phyloP scores from a whole-genome alignment of 176 grass and related monocot species.

The Bromus sterilis region DNA sequence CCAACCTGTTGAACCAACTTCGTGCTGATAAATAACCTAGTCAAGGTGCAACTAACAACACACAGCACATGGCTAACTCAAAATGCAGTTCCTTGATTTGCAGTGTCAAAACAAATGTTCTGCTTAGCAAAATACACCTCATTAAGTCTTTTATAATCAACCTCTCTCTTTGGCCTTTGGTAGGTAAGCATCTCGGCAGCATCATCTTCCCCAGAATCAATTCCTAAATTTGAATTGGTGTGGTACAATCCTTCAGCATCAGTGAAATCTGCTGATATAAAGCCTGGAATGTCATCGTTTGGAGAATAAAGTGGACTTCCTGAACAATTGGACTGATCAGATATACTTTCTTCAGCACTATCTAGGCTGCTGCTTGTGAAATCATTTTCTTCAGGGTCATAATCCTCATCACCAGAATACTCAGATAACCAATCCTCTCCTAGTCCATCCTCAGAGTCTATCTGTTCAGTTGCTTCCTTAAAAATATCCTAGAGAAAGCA shows the following conservation, averaged over 20 bases:
- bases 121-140: conserved; percentile 53
- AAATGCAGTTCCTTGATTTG: conserved; percentile 10
- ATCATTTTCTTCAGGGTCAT: conserved; percentile 71
- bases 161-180: conserved; percentile 57
- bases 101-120: background rate
- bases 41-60: background rate
- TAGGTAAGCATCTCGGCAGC: conserved; percentile 33
- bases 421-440: conserved; percentile 90
- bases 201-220: conserved; percentile 47
- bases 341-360: conserved; percentile 42
- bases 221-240: conserved; percentile 22
- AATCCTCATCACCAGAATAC: conserved; percentile 96
- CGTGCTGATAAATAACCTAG: conserved; percentile 3
- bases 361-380: conserved; percentile 33
- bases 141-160: conserved; percentile 89
- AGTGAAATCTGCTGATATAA: conserved; percentile 40
- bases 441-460: conserved; percentile 32
- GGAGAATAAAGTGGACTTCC: conserved; percentile 60
- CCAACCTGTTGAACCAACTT: background rate
- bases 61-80: background rate
- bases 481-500: conserved; percentile 72
- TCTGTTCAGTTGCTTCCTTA: conserved; percentile 63
- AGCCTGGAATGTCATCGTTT: conserved; percentile 57
- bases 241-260: conserved; percentile 27
- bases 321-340: conserved; percentile 51